Base-by-base conservation (phyloP, 83 land plant species). In the Larix sibirica region DNA sequence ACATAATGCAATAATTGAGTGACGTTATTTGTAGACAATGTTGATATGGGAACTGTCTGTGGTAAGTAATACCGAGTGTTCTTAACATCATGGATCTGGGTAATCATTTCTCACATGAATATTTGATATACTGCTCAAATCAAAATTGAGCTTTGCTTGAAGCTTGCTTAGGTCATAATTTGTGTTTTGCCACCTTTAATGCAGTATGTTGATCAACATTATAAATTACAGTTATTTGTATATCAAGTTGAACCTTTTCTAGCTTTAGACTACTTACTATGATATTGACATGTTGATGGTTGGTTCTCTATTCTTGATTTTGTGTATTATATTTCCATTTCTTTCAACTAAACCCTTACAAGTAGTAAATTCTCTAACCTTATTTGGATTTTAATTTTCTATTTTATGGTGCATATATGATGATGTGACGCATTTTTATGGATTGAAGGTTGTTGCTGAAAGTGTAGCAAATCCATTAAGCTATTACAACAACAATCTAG, bases 391-490 rank as follows among this genome's bases (percentile, higher is more conserved):
- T 26, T 40, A 3, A 38, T 33, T 42, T 66, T 16, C 38, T 47
- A 33, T 81, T 4, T 28, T 77, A 6, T 62, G 59, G 16, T 58
- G 75, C 1, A 33, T 33, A 33, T 33, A 33, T 80, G 90, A 90
- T 88, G 94, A 89, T 77, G 94, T 92, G n/a, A 88, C 90, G 20
- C 94, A 92, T 82, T 92, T 92, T 86, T 90, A 87, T 56, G 94
- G 94, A 3, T 63, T 92, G 71, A 90, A 92, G 77, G 94, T 91
- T 61, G 94, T 92, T n/a, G 93, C 89, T 9, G 93, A 92, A 84
- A 92, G 94, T 70, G 90, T 88, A 54, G 84, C 77, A 79, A 90
- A 90, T 79, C 93, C 93, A 54, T 70, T 86, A 64, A 61, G 54
- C 2, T 92, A 92, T 67, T 88, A 88, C 80, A 66, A 77, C 82